Percentiles rank a stretch among this genome's conserved stretches.
Conservation (phyloP, 331 rosid genomes). For the Rhamnella rubrinervis region DNA sequence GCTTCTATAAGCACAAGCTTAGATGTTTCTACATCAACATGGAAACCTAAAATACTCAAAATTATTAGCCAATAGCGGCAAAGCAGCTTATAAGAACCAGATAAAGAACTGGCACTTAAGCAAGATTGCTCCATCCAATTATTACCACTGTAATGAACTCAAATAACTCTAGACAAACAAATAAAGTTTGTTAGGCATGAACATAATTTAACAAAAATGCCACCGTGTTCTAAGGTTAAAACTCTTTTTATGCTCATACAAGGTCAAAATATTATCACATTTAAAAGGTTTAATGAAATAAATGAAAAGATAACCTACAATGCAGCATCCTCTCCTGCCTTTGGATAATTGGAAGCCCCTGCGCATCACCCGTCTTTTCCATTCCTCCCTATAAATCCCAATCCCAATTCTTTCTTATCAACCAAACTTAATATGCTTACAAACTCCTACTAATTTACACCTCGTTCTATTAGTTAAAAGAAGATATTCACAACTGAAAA, state of each 20-base stretch:
- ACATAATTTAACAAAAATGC: constrained; percentile 6
- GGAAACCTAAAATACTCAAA: not conserved
- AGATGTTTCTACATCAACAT: not conserved
- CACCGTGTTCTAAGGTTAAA: constrained; percentile 15
- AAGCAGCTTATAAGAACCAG: not conserved
- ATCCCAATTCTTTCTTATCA: constrained; percentile 62
- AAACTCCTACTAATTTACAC: constrained; percentile 42
- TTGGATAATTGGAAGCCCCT: constrained; percentile 47
- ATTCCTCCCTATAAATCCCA: constrained; percentile 79
- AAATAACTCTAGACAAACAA: not conserved
- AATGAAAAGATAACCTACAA: constrained; percentile 57
- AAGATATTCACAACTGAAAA: constrained; percentile 10
- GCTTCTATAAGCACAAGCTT: not conserved
- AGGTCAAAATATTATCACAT: constrained; percentile 22
- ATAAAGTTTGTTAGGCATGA: not conserved
- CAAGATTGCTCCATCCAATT: not conserved
- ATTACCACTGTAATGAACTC: not conserved
- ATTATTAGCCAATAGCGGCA: not conserved
- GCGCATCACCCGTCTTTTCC: constrained; percentile 90
- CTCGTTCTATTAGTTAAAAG: constrained; percentile 28
- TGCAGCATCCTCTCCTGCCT: constrained; percentile 58
- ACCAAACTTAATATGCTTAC: constrained; percentile 44
- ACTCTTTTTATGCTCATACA: constrained; percentile 17
- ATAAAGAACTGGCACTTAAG: not conserved
- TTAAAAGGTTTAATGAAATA: constrained; percentile 27